Evolutionary conservation across 164 flowering plant genomes (phyloP).

Genomic region (Sedum album): DNA sequence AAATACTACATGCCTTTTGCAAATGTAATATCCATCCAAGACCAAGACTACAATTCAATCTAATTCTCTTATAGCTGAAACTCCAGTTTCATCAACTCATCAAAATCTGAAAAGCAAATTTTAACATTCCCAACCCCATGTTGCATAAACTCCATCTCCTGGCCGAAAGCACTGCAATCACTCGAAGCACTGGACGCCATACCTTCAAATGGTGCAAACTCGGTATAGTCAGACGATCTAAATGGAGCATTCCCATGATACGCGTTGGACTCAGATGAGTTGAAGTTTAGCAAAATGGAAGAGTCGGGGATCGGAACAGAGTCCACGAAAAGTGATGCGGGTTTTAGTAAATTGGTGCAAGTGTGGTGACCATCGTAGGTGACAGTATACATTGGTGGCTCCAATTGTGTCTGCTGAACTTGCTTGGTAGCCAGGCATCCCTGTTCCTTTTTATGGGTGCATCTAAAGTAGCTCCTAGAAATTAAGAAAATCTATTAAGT

Average conservation of each 20-base stretch:
- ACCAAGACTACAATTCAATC: background rate
- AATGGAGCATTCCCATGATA: background rate
- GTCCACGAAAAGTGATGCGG: background rate
- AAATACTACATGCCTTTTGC: background rate
- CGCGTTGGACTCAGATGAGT: too few species aligned
- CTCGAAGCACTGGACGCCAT: constrained; percentile 3
- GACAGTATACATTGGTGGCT: too few species aligned
- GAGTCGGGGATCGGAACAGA: background rate
- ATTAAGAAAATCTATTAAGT: background rate
- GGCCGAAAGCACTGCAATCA: background rate
- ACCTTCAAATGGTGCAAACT: background rate
- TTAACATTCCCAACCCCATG: too few species aligned
- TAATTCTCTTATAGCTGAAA: background rate
- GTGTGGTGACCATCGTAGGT: constrained; percentile 54
- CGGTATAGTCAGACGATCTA: constrained; percentile 6
- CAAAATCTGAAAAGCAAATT: background rate
- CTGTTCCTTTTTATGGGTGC: too few species aligned
- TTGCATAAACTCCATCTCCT: too few species aligned
- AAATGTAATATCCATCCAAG: background rate
- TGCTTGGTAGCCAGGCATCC: too few species aligned
- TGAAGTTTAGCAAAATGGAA: too few species aligned
- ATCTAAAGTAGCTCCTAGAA: constrained; percentile 34
- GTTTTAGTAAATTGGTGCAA: constrained; percentile 19
- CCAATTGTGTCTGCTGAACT: too few species aligned
- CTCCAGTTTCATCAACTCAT: background rate